phyloP scores from a whole-genome alignment of 441 rosid species.

The Populus trichocarpa region DNA sequence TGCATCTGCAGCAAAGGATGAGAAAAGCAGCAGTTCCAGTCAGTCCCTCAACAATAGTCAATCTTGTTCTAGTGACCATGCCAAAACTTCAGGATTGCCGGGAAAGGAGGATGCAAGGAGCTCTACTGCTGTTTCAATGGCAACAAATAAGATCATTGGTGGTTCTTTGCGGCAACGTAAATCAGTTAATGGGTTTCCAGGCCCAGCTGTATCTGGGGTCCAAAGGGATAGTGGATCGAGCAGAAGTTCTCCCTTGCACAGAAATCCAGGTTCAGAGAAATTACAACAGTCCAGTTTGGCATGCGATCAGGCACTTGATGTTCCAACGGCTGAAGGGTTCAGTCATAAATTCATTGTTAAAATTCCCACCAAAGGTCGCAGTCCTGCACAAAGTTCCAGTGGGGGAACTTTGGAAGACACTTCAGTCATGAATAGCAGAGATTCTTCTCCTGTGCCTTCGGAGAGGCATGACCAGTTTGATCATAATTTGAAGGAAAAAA shows the following conservation, averaged over 20 bases:
- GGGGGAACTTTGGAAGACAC: constrained; percentile 72
- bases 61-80: constrained; percentile 65
- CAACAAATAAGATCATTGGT: constrained; percentile 35
- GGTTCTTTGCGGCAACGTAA: constrained; percentile 54
- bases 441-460: constrained; percentile 54
- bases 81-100: constrained; percentile 44
- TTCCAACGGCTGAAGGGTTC: constrained; percentile 49
- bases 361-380: constrained; percentile 66
- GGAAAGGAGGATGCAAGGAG: constrained; percentile 65
- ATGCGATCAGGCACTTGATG: constrained; percentile 53
- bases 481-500: constrained; percentile 48
- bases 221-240: constrained; percentile 44
- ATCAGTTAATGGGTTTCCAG: constrained; percentile 51
- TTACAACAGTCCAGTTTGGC: constrained; percentile 43
- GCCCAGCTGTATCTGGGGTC: constrained; percentile 27
- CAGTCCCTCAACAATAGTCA: constrained; percentile 78
- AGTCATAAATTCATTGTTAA: constrained; percentile 70
- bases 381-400: constrained; percentile 68
- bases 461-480: constrained; percentile 69
- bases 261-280: constrained; percentile 55
- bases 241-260: constrained; percentile 46
- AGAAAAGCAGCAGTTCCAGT: constrained; percentile 78
- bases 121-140: constrained; percentile 48
- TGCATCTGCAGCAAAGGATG: constrained; percentile 39
- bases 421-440: constrained; percentile 51